These are phyloP conservation scores for Logfia minima DNA, from an alignment of 129 eudicot species.

Conservation along the genomic window DNA sequence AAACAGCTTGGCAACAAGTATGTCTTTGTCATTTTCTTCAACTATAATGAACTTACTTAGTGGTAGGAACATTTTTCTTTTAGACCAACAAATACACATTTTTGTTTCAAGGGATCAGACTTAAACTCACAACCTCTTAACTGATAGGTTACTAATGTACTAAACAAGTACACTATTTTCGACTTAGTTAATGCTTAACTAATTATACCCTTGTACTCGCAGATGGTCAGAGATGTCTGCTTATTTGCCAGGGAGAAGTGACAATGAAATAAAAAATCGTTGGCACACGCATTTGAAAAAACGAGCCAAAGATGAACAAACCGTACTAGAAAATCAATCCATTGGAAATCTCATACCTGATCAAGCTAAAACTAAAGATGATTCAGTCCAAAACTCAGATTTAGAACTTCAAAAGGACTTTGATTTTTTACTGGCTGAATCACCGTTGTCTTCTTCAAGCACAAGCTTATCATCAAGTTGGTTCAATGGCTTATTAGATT, in stretches of 20 bases:
- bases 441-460: constrained; percentile 36
- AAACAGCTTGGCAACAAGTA: constrained; percentile 43
- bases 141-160: not conserved
- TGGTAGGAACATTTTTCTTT: not conserved
- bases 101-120: no score
- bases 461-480: constrained; percentile 27
- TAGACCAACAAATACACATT: not conserved
- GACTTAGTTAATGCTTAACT: not conserved
- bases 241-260: constrained; percentile 42
- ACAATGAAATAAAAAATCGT: constrained; percentile 42
- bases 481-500: constrained; percentile 22
- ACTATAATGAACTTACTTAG: not conserved
- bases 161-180: not conserved
- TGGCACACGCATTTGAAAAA: constrained; percentile 46
- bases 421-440: constrained; percentile 20
- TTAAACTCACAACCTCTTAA: no score
- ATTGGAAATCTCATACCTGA: constrained; percentile 6
- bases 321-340: constrained; percentile 17
- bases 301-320: constrained; percentile 17
- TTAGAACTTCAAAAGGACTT: constrained; percentile 29
- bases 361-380: constrained; percentile 14
- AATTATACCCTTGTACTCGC: not conserved
- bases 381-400: constrained; percentile 17
- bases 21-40: not conserved
- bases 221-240: constrained; percentile 45